phyloP scores from a whole-genome alignment of 2,329 filamentous ascomycete species.

The Sphaceloma murrayae region DNA sequence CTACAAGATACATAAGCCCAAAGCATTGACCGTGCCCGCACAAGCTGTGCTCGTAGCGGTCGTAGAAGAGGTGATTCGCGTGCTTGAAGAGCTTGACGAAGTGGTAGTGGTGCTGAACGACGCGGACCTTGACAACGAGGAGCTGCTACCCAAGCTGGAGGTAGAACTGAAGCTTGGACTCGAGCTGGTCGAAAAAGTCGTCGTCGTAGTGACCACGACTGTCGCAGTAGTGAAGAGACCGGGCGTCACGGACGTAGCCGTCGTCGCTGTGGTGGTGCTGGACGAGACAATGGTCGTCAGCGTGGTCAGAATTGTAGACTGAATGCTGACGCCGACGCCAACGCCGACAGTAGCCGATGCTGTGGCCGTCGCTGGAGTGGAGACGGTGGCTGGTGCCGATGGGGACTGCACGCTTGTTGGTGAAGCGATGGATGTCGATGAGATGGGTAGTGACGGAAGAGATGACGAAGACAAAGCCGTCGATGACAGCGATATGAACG shows the following conservation, averaged over 20 bases:
- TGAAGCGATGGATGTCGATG: background rate
- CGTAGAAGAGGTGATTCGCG: conserved; percentile 23
- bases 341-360: too few species aligned
- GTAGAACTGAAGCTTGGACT: background rate
- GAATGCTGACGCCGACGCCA: too few species aligned
- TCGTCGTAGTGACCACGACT: background rate
- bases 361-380: too few species aligned
- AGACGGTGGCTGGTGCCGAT: too few species aligned
- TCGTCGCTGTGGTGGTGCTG: background rate
- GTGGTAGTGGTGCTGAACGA: background rate
- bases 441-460: background rate
- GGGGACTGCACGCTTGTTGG: too few species aligned
- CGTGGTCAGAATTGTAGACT: too few species aligned
- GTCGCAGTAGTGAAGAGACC: conserved; percentile 16
- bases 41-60: conserved; percentile 19
- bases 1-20: background rate
- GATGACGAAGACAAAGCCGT: background rate
- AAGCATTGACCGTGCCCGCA: background rate
- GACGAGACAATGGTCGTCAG: background rate
- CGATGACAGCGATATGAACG: too few species aligned
- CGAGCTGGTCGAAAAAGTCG: background rate
- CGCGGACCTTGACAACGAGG: too few species aligned
- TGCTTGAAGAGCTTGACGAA: conserved; percentile 21
- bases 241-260: background rate
- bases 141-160: too few species aligned